These are phyloP conservation scores for Claviceps spartinae DNA, from an alignment of 2,329 filamentous ascomycete species.

Conservation along the genomic window DNA sequence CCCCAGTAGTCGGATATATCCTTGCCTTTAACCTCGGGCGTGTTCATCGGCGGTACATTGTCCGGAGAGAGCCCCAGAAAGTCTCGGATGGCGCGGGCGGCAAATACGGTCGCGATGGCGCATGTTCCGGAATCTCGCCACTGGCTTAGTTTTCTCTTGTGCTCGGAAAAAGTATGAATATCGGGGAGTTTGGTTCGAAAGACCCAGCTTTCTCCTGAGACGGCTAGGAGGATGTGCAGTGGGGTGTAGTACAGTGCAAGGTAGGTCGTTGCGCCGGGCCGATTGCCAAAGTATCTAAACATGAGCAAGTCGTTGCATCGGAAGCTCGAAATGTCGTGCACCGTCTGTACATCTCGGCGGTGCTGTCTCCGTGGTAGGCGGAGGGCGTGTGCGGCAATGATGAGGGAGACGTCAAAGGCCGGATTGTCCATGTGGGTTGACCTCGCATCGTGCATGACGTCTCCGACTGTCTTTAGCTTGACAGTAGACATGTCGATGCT, in stretches of 20 bases:
- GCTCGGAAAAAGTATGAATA: conserved; percentile 29
- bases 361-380: conserved; percentile 22
- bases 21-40: conserved; percentile 9
- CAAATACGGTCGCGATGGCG: conserved; percentile 32
- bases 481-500: conserved; percentile 16
- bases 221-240: conserved; percentile 42
- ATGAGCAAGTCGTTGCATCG: conserved; percentile 17
- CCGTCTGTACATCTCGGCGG: conserved; percentile 13
- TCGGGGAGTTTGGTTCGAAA: conserved; percentile 40
- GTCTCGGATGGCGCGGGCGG: conserved; percentile 35
- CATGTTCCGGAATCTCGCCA: conserved; percentile 34
- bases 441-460: conserved; percentile 19
- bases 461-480: conserved; percentile 13
- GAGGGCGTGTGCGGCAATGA: conserved; percentile 26
- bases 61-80: conserved; percentile 20
- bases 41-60: neutral
- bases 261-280: conserved; percentile 37
- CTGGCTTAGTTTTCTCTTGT: conserved; percentile 30
- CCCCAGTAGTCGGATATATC: conserved; percentile 40
- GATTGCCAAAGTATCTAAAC: conserved; percentile 29
- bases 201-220: conserved; percentile 45
- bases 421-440: conserved; percentile 21
- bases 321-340: conserved; percentile 13
- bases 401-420: conserved; percentile 25
- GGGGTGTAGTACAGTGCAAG: conserved; percentile 44